Base-by-base conservation (phyloP, 495 filamentous ascomycete genomes). In the Aspergillus coremiiformis region DNA sequence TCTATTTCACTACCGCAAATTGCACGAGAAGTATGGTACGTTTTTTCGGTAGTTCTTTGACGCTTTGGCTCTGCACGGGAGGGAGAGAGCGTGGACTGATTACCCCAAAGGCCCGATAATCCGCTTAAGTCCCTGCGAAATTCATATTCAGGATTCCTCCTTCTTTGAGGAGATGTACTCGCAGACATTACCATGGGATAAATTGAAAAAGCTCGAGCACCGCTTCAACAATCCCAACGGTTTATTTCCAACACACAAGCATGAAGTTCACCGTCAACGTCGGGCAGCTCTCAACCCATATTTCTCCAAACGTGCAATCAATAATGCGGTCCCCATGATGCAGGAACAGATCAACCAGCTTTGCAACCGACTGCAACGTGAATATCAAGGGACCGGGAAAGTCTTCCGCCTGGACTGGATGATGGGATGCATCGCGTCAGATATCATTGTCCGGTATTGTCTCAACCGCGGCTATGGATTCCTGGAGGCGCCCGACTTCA, bases 81-180 rank as follows among this genome's bases (percentile, higher is more conserved):
- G n/a, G 7, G 1, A 21, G 8, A 41, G 15, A 21, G 17, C 17
- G n/a, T 20, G 7, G 0, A 41, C n/a, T 41, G 12, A 41, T 14
- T 10, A 1, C 37, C n/a, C 43, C 10, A 4, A 32, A 76, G 75
- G 72, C 0, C 75, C 76, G 4, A 75, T 78, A 39, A 55, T 79
- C 12, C 64, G 77, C 1, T 65, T 80, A 44, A 73, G 60, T 39
- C 78, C 76, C 2, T 29, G 61, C 20, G 75, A 80, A 49, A 47
- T 80, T 0, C 68, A 71, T 20, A 66, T 79, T 20, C 52, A 64
- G 17, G 76, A 80, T 23, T 60, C 72, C 0, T 59, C 60, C 4
- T 74, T 65, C 19, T 68, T 61, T 39, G 57, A 58, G 1, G 57
- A 59, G 12, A 44, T 66, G 4, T 60, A 52, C 37, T 45, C 60